Evolutionary conservation across 768 basidiomycete genomes (phyloP), one percentile per base, ranked within the genome.

Genomic region (Psilocybe tampanensis): DNA sequence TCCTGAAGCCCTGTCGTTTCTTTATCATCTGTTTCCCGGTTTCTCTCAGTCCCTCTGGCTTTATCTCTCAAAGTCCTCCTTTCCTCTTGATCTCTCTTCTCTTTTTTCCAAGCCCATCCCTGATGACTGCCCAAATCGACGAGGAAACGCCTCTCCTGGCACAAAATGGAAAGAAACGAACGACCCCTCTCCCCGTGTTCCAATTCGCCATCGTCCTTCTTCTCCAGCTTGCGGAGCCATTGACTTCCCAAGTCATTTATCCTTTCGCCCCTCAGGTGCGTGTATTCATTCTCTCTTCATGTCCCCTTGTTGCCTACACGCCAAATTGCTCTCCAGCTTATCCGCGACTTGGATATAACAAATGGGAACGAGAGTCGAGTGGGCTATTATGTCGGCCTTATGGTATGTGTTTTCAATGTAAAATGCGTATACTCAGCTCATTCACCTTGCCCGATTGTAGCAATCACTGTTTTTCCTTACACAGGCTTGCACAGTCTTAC

Each of bases 361-460:
- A 62, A 68, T 5, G 78, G 79, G 4, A 76, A 80, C 54, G 80
- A 80, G 56, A 68, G 64, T 2, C 76, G 71, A 52, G 79, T 73
- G 3, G 79, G 80, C 0, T 81, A 81, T 62, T 82, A 77, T 66
- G 80, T 78, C 45, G 80, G 80, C 6, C 52, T 81, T 32, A 75
- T 82, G 26, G 80, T 80, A 47, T 58, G 72, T 64, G 1, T 8
- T 45, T 2, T 8, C n/a, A 24, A 44, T 8, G 32, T 42, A 12
- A 17, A 19, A 4, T 47, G 33, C 15, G 24, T 5, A 19, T 21
- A n/a, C n/a, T n/a, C n/a, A n/a, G 23, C 24, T 15, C 26, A 44
- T 39, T 59, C 13, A 56, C 13, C 15, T 47, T 36, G 32, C 12
- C 23, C 36, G 58, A 43, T 32, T 34, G 47, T 54, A 80, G 78